Base-by-base conservation (phyloP, 352 stramenopile genomes). In the Pythium apleroticum region DNA sequence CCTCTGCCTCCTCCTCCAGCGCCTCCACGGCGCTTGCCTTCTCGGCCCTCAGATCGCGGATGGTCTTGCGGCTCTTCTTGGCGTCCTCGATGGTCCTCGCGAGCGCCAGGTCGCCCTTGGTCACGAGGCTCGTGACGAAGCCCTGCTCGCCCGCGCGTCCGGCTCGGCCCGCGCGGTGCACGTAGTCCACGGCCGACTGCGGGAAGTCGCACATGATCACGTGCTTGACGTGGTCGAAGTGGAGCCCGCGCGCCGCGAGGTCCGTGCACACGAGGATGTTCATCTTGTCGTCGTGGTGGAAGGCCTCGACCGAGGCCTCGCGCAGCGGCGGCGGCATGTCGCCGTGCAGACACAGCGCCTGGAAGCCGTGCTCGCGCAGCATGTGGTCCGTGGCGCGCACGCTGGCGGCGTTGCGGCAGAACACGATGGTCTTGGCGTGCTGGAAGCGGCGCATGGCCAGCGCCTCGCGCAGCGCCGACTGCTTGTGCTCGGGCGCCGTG, bases 131-230 rank as follows among this genome's bases (percentile, higher is more conserved):
- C 20, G 84, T 91, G 27, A 94, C 83, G 27, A 83, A 75, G 15
- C 86, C 86, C 15, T 63, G 52, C 46, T 84, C 77, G 0, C 83
- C 81, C 4, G 81, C 84, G 50, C 86, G 72, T 0, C 86, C 86
- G 0, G 86, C 90, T 22, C 86, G 81, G 6, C 86, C 86, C 30
- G 84, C 86, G 24, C 96, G 90, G 77, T 98, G 96, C 50, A 98
- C 86, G 77, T 98, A 97, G 70, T 97, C 81, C 22, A 98, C 93
- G 20, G 95, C 91, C 45, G 90, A 96, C 28, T 80, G 80, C 0
- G 95, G 93, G 66, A 98, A 98, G 73, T 98, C 92, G 48, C 98
- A 89, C 75, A 98, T 96, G 19, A 98, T 77, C 12, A 98, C 89
- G 49, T 95, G 89, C 61, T 88, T 88, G 15, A 98, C 91, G 17